These are phyloP conservation scores for Arxiozyma slooffiae DNA, from an alignment of 1,139 yeast genomes.

Conservation along the genomic window DNA sequence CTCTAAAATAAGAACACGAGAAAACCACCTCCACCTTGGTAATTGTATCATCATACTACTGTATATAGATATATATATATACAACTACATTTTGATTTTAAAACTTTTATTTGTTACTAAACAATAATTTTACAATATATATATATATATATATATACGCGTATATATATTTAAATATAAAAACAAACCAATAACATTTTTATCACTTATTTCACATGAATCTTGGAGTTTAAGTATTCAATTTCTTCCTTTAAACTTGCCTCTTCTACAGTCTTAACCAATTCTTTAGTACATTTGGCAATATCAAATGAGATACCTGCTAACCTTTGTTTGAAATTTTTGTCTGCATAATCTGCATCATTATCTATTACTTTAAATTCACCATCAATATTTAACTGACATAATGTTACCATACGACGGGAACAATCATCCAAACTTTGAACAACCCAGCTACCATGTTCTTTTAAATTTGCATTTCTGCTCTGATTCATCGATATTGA, in stretches of 20 bases:
- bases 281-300: constrained; percentile 90
- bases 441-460: constrained; percentile 87
- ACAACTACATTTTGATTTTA: no score
- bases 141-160: no score
- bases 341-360: constrained; percentile 68
- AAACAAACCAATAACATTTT: neutral
- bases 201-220: constrained; percentile 11
- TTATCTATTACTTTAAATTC: constrained; percentile 34
- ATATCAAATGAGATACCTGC: constrained; percentile 95
- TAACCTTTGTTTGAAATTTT: constrained; percentile 73
- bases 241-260: constrained; percentile 80
- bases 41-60: no score
- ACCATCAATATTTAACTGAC: constrained; percentile 38
- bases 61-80: no score
- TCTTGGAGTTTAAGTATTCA: constrained; percentile 33
- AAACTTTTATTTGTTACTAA: no score
- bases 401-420: constrained; percentile 61
- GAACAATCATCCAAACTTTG: constrained; percentile 78
- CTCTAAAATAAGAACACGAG: neutral
- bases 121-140: no score
- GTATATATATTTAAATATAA: no score
- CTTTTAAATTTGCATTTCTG: constrained; percentile 66
- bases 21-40: neutral
- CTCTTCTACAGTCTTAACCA: constrained; percentile 91
- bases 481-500: constrained; percentile 83